Evolutionary conservation across 1,139 yeast species (phyloP), one percentile per base, ranked within the genome.

Genomic region (Geotrichum citri-aurantii): DNA sequence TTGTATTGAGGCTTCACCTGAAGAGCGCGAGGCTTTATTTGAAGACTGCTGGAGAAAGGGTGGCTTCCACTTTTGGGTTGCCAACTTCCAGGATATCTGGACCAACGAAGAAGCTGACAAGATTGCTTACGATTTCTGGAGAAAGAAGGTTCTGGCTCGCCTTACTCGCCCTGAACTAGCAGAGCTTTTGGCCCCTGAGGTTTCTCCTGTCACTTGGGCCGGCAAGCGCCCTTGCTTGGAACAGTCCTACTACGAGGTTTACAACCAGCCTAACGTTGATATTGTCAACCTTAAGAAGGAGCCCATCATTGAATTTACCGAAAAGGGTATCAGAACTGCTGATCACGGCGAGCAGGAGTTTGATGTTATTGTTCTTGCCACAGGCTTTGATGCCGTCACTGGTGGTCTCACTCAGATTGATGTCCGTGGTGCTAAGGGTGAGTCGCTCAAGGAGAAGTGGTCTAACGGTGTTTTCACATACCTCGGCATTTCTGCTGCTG

Each of bases 361-460:
- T 58, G 73, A 70, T 56, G 48, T 68, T 27, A 62, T 70, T 55
- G 61, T 67, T 21, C 63, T 69, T 44, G 73, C 73, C 12, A 71
- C 73, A n/a, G 73, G 73, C 2, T 71, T 70, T 59, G 74, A 71
- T 56, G 66, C 70, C 17, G 63, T 67, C 50, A 69, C 73, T 44
- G 74, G 74, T 17, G 70, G 71, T 10, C 64, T 68, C 50, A 64
- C 63, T 42, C 68, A 65, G 55, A 65, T 71, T 42, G 65, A 66
- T 33, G 52, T 69, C 48, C 57, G 54, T n/a, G 68, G 71, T 17
- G 52, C 56, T 26, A 50, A 62, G 52, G 68, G 68, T n/a, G 56
- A 63, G 49, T 58, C 61, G 24, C 58, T 68, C 31, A 54, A 60
- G 50, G 68, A 68, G 37, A 63, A 66, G 48, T 69, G 72, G 72